These are phyloP conservation scores for Nemophila menziesii DNA, from an alignment of 257 asterid species.

Conservation along the genomic window DNA sequence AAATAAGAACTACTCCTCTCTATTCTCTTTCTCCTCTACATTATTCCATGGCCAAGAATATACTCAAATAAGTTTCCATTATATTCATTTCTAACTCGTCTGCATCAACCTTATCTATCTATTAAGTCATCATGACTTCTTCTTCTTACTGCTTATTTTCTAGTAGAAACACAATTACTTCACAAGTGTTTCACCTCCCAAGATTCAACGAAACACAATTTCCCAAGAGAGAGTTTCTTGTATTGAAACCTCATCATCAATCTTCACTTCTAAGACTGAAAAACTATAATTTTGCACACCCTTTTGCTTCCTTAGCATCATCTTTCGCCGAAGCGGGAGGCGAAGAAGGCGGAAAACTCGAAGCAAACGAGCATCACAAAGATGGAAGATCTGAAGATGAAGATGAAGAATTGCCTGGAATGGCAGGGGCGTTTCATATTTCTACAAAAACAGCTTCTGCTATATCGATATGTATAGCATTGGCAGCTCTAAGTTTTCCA, in stretches of 20 bases:
- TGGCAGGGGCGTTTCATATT: slow-evolving; percentile 73
- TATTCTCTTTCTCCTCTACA: slow-evolving; percentile 14
- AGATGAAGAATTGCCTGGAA: slow-evolving; percentile 35
- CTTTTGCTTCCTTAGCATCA: slow-evolving; percentile 52
- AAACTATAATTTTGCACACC: slow-evolving; percentile 17
- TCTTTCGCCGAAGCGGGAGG: slow-evolving; percentile 53
- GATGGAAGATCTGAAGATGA: slow-evolving; percentile 6
- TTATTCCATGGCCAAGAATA: slow-evolving; percentile 39
- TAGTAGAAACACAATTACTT: slow-evolving; percentile 28
- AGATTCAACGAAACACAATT: slow-evolving; percentile 18
- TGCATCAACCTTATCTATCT: slow-evolving; percentile 9
- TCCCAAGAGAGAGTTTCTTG: slow-evolving; percentile 25
- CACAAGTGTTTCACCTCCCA: slow-evolving; percentile 28
- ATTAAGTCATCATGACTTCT: slow-evolving; percentile 45
- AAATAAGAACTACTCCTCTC: slow-evolving; percentile 11
- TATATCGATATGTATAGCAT: slow-evolving; percentile 56
- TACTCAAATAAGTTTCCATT: slow-evolving; percentile 23
- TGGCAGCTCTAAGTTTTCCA: slow-evolving; percentile 62
- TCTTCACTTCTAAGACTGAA: slow-evolving; percentile 18
- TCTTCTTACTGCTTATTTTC: slow-evolving; percentile 33
- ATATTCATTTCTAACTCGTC: slow-evolving; percentile 1
- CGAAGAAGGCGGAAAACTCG: slow-evolving; percentile 15
- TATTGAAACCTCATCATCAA: slow-evolving; percentile 28
- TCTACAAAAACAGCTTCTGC: slow-evolving; percentile 72
- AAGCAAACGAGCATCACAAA: slow-evolving; percentile 16